Evolutionary conservation across 768 basidiomycete species (phyloP).

Genomic region (Coprinopsis sp.): DNA sequence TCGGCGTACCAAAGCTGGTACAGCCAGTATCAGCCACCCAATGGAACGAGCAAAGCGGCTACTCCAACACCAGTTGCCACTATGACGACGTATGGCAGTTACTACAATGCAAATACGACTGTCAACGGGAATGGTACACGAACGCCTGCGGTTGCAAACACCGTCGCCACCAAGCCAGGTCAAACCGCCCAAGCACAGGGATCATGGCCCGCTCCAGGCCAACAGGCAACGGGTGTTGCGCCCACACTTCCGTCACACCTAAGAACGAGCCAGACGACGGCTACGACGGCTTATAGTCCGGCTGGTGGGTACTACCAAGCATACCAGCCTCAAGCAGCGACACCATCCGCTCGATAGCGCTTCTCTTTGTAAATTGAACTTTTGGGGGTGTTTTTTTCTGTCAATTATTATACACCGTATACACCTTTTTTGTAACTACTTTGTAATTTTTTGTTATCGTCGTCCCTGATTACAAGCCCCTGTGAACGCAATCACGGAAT

Average conservation of each 20-base stretch:
- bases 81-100: slow-evolving; percentile 26
- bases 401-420: neutral
- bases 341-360: slow-evolving; percentile 19
- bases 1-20: slow-evolving; percentile 32
- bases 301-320: slow-evolving; percentile 22
- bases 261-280: slow-evolving; percentile 19
- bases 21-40: slow-evolving; percentile 23
- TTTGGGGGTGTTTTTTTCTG: slow-evolving; percentile 7
- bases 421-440: neutral
- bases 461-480: too few relatives aligned
- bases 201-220: slow-evolving; percentile 9
- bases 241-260: slow-evolving; percentile 30
- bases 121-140: slow-evolving; percentile 8
- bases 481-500: too few relatives aligned
- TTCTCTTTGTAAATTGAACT: slow-evolving; percentile 5
- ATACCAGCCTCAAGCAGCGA: slow-evolving; percentile 20
- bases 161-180: slow-evolving; percentile 31
- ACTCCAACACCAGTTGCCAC: slow-evolving; percentile 23
- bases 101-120: slow-evolving; percentile 18
- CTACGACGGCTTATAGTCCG: slow-evolving; percentile 18
- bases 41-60: slow-evolving; percentile 15
- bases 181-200: slow-evolving; percentile 9
- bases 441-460: neutral
- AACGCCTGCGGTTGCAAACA: slow-evolving; percentile 53
- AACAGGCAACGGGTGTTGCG: slow-evolving; percentile 11